Evolutionary conservation across 2,329 filamentous ascomycete genomes (phyloP).

Genomic region (Fusarium newnesense): DNA sequence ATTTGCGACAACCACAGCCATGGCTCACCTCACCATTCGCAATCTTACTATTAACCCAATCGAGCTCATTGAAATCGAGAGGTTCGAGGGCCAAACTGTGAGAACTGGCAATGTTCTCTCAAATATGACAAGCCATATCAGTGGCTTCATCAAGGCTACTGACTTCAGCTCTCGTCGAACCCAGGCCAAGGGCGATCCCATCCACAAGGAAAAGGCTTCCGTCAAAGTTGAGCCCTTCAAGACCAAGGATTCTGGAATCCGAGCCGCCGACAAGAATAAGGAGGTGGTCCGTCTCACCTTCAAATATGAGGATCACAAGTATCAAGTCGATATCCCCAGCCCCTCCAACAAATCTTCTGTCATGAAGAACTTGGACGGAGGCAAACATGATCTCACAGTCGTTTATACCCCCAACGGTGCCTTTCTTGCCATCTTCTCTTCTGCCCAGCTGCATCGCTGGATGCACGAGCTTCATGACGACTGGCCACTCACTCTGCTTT

Average conservation of each 20-base stretch:
- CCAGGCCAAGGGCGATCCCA: slow-evolving; percentile 66
- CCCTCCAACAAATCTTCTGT: slow-evolving; percentile 67
- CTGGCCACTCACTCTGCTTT: slow-evolving; percentile 80
- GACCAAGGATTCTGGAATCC: slow-evolving; percentile 66
- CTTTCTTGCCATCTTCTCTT: slow-evolving; percentile 74
- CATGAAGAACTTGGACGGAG: slow-evolving; percentile 65
- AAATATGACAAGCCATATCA: slow-evolving; percentile 57
- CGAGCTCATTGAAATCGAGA: slow-evolving; percentile 77
- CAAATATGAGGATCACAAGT: slow-evolving; percentile 64
- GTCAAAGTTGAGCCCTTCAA: slow-evolving; percentile 76
- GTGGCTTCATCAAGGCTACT: slow-evolving; percentile 57
- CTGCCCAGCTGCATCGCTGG: slow-evolving; percentile 76
- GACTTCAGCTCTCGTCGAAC: slow-evolving; percentile 45
- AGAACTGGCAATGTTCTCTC: slow-evolving; percentile 55
- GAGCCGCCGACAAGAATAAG: slow-evolving; percentile 65
- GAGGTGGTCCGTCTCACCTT: slow-evolving; percentile 82
- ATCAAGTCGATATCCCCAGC: slow-evolving; percentile 79
- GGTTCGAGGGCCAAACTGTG: slow-evolving; percentile 68
- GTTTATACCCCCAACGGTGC: slow-evolving; percentile 70
- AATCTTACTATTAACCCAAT: slow-evolving; percentile 83
- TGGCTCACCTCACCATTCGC: slow-evolving; percentile 75
- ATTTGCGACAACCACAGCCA: slow-evolving; percentile 41
- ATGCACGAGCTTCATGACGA: slow-evolving; percentile 80
- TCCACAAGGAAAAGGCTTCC: slow-evolving; percentile 69
- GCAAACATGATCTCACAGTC: slow-evolving; percentile 69